Percentiles rank a stretch among this genome's conserved stretches.
Evolutionary conservation across 2,329 filamentous ascomycete species (phyloP).

Genomic region (Podosphaera xanthii): DNA sequence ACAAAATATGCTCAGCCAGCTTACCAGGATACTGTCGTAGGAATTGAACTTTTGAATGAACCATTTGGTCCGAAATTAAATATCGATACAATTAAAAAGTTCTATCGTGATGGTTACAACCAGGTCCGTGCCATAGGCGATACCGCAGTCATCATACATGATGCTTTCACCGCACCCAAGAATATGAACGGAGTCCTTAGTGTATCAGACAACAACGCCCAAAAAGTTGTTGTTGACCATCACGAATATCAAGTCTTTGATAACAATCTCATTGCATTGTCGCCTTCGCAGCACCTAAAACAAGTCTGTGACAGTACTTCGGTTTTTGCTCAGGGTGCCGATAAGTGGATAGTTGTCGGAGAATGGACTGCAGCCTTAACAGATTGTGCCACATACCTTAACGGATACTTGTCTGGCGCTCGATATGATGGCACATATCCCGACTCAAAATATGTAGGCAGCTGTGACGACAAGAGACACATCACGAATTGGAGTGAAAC

Average conservation of each 20-base stretch:
- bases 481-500: slow-evolving; percentile 22
- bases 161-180: slow-evolving; percentile 28
- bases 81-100: slow-evolving; percentile 16
- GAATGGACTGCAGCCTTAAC: slow-evolving; percentile 50
- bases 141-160: slow-evolving; percentile 31
- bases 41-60: slow-evolving; percentile 34
- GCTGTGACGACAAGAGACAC: slow-evolving; percentile 27
- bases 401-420: slow-evolving; percentile 34
- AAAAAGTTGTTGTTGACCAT: slow-evolving; percentile 31
- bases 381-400: slow-evolving; percentile 28
- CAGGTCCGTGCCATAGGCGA: slow-evolving; percentile 22
- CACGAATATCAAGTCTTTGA: slow-evolving; percentile 48
- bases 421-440: slow-evolving; percentile 31
- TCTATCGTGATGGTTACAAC: slow-evolving; percentile 27
- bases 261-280: slow-evolving; percentile 24
- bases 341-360: slow-evolving; percentile 45
- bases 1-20: slow-evolving; percentile 28
- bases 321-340: slow-evolving; percentile 24
- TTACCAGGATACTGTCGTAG: slow-evolving; percentile 35
- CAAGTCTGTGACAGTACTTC: slow-evolving; percentile 30
- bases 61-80: slow-evolving; percentile 18
- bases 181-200: slow-evolving; percentile 40
- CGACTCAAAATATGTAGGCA: slow-evolving; percentile 25
- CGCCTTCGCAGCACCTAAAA: slow-evolving; percentile 28
- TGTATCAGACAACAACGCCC: slow-evolving; percentile 23